Percentiles rank a stretch among this genome's conserved stretches.
Evolutionary conservation across 345 rosid genomes (phyloP).

Genomic region (Moringa oleifera): DNA sequence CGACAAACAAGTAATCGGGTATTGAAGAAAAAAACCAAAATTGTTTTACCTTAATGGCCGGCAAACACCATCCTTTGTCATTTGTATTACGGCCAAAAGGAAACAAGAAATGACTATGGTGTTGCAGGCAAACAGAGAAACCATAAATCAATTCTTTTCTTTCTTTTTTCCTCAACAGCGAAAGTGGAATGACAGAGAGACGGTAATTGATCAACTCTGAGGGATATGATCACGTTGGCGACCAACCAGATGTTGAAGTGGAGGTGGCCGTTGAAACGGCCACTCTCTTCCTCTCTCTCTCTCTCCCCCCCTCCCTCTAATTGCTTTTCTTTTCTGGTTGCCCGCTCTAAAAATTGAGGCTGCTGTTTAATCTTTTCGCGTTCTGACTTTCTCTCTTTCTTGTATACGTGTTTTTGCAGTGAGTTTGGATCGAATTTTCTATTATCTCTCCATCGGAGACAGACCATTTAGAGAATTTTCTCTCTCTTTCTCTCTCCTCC

Average conservation of each 20-base stretch:
- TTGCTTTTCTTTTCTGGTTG: not conserved
- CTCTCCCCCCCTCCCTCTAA: not conserved
- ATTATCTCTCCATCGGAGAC: no score
- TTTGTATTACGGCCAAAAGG: not conserved
- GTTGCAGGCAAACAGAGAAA: slow-evolving; percentile 26
- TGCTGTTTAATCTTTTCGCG: no score
- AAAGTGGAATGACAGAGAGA: slow-evolving; percentile 6
- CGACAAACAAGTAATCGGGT: not conserved
- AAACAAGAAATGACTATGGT: slow-evolving; percentile 12
- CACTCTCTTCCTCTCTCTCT: slow-evolving; percentile 13
- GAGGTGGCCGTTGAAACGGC: slow-evolving; percentile 46
- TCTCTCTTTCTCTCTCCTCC: no score
- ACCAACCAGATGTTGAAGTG: slow-evolving; percentile 29
- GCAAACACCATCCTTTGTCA: slow-evolving; percentile 36
- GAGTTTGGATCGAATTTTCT: no score
- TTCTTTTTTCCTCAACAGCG: not conserved
- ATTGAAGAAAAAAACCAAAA: not conserved
- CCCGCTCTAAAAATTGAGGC: no score
- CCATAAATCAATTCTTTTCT: not conserved
- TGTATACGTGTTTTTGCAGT: no score
- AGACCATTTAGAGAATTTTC: no score
- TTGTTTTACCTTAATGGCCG: slow-evolving; percentile 16
- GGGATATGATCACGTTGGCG: slow-evolving; percentile 8
- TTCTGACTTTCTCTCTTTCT: no score
- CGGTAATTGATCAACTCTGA: not conserved